Base-by-base conservation (phyloP, 352 stramenopile species). In the Aphanomyces cochlioides region DNA sequence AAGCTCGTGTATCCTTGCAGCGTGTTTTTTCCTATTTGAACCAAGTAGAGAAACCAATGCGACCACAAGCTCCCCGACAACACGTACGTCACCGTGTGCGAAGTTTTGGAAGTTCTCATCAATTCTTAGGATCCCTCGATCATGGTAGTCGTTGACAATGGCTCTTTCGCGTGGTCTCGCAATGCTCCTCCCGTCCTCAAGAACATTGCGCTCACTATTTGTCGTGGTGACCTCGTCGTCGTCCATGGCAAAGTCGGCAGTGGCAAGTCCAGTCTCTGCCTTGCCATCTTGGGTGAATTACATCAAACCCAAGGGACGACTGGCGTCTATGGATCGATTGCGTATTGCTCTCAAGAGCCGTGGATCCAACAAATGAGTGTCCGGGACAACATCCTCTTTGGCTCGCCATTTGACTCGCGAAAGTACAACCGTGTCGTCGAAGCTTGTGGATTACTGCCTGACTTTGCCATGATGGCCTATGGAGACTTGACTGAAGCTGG, bases 351-450 rank as follows among this genome's bases (percentile, higher is more conserved):
- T 15, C 60, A 67, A 56, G 47, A 39, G 10, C 60, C 60, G 34
- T 71, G 93, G 74, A 96, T 98, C 47, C 79, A 96, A 67, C 43
- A 50, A 12, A 50, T 17, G 43, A 50, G 10, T n/a, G 10, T 50
- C 43, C 43, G 43, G 10, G 17, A 50, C 17, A 50, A 50, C 43
- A 50, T 50, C 17, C 43, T 50, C 43, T 50, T 50, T 50, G 43
- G 43, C 43, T 17, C 10, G 1, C 43, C 43, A 17, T 50, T 50
- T 12, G 43, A 50, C 43, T 17, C 10, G 10, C 10, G 10, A 12
- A 50, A 50, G 43, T 50, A 50, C 43, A 12, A 50, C 10, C 10
- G 17, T 12, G 43, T 50, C 10, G 10, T 50, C 43, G 43, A 50
- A 50, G 43, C 43, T 17, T 50, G 43, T 17, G 43, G 10, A 17